These are phyloP conservation scores for Quercus robur DNA, from an alignment of 306 rosid genomes.

Conservation along the genomic window DNA sequence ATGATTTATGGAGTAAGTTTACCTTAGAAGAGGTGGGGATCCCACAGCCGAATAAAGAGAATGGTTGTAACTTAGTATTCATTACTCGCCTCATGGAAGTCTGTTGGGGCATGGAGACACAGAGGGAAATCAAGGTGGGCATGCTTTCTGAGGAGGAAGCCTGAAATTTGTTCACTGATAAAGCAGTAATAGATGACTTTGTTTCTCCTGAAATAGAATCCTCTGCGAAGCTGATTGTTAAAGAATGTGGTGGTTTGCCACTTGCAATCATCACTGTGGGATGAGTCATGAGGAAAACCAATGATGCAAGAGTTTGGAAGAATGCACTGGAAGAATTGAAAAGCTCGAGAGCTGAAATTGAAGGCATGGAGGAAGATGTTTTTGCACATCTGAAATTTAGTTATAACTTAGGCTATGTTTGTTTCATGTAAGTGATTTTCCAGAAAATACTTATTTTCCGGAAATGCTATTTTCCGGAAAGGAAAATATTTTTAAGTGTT, in stretches of 20 bases:
- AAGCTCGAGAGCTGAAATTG: conserved; percentile 11
- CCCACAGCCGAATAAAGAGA: conserved; percentile 15
- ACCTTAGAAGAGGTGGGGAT: conserved; percentile 24
- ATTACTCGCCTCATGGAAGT: conserved; percentile 14
- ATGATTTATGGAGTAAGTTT: conserved; percentile 30
- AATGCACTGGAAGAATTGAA: conserved; percentile 23
- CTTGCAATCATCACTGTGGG: conserved; percentile 24
- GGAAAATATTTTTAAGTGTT: no score
- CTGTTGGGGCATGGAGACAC: conserved; percentile 29
- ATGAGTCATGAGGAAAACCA: conserved; percentile 24
- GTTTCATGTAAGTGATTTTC: no score
- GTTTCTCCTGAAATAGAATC: conserved; percentile 7
- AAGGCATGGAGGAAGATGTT: conserved; percentile 26
- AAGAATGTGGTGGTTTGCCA: conserved; percentile 22
- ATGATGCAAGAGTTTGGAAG: conserved; percentile 24
- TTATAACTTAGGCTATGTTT: neutral
- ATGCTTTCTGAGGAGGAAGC: conserved; percentile 19
- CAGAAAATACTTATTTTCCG: no score
- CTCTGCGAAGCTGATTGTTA: conserved; percentile 2
- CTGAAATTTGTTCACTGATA: conserved; percentile 15
- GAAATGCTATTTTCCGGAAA: no score
- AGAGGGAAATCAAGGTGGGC: conserved; percentile 7
- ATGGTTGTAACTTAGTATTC: conserved; percentile 19
- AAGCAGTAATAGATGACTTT: conserved; percentile 12
- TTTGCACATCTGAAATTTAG: conserved; percentile 21